A percentile compares a stretch with the other conserved stretches of the same genome.
Evolutionary conservation across 495 filamentous ascomycete species (phyloP).

Genomic region (Neurospora sp.): DNA sequence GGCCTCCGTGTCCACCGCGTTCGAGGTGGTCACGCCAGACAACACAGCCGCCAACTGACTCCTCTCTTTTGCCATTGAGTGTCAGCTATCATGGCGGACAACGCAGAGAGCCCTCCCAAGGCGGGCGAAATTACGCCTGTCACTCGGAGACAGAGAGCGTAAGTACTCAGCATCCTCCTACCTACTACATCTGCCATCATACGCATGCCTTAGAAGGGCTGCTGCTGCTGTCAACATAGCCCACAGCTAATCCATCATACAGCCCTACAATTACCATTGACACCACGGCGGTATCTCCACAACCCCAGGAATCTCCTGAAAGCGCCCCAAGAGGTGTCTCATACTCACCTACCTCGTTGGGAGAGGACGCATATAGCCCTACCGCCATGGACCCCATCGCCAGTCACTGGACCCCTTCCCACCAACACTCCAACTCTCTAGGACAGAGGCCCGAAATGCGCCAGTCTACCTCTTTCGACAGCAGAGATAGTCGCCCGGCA

Average conservation of each 20-base stretch:
- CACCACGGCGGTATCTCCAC: slow-evolving; percentile 49
- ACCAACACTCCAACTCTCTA: slow-evolving; percentile 21
- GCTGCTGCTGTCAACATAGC: slow-evolving; percentile 4
- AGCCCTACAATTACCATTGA: slow-evolving; percentile 68
- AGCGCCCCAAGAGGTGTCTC: slow-evolving; percentile 4
- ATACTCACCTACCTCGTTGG: slow-evolving; percentile 36
- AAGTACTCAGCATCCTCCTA: slow-evolving; percentile 3
- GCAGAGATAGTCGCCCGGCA: slow-evolving; percentile 67
- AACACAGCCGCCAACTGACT: neutral
- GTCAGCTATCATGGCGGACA: neutral
- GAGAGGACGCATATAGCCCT: slow-evolving; percentile 35
- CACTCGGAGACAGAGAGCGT: slow-evolving; percentile 8
- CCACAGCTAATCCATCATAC: slow-evolving; percentile 1
- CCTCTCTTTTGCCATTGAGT: neutral
- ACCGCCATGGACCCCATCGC: slow-evolving; percentile 33
- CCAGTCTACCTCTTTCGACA: slow-evolving; percentile 58
- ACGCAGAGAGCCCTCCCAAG: neutral
- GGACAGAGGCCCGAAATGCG: slow-evolving; percentile 46
- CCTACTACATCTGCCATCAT: neutral
- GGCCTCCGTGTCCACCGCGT: neutral
- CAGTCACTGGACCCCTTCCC: slow-evolving; percentile 37
- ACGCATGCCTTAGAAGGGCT: neutral
- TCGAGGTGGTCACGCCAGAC: neutral
- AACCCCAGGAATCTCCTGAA: slow-evolving; percentile 13
- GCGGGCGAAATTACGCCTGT: neutral